Percentiles rank a stretch among this genome's conserved stretches.
Conservation (phyloP, 2,329 filamentous ascomycete genomes). For the Pseudogymnoascus sp. region DNA sequence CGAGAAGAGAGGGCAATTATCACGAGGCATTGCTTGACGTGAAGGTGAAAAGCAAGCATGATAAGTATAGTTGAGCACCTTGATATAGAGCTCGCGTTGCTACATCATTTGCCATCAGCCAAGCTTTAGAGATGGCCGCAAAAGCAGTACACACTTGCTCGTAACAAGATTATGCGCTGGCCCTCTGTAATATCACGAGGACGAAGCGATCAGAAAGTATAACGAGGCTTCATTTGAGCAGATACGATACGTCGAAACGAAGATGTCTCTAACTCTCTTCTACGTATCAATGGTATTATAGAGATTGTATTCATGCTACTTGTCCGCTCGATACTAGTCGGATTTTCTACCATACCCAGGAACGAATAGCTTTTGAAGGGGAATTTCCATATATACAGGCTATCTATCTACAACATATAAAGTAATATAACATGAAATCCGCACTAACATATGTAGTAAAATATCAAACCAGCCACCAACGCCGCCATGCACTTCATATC, state of each 20-base stretch:
- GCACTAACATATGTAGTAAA: background rate
- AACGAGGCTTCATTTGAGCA: background rate
- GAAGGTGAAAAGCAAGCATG: conserved; percentile 87
- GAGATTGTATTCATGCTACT: too few species aligned
- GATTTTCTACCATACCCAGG: background rate
- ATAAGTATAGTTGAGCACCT: conserved; percentile 58
- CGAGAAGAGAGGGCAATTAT: conserved; percentile 78
- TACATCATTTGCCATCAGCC: background rate
- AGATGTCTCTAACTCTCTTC: too few species aligned
- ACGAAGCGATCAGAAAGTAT: background rate
- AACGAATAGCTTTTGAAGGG: background rate
- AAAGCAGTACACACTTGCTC: background rate
- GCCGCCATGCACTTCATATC: conserved; percentile 1
- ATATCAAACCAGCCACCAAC: background rate
- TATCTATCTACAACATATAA: conserved; percentile 4
- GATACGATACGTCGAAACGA: background rate
- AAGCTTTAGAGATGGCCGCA: background rate
- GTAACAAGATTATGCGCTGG: background rate
- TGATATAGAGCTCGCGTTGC: background rate
- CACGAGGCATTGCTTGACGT: conserved; percentile 79
- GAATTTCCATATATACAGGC: background rate
- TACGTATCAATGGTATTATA: too few species aligned
- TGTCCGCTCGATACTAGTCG: background rate
- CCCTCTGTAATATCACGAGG: background rate
- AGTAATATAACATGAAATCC: background rate